These are phyloP conservation scores for Cryptosporidium meleagridis DNA, from an alignment of 169 alveolate genomes.

Conservation along the genomic window DNA sequence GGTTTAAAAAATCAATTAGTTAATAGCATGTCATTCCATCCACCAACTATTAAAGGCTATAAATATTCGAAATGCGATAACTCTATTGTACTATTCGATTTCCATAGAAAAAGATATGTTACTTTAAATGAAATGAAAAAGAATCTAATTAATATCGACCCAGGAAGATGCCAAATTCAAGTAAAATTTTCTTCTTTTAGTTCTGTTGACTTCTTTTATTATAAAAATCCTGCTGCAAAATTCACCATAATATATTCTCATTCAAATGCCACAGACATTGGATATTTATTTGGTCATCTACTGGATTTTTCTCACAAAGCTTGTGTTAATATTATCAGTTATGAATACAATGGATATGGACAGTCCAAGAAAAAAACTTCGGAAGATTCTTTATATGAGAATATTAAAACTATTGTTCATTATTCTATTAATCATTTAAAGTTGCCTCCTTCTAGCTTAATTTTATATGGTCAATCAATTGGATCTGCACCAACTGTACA, in stretches of 20 bases:
- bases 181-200: conserved; percentile 20
- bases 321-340: conserved; percentile 76
- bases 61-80: conserved; percentile 3
- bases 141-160: conserved; percentile 17
- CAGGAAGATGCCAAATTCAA: conserved; percentile 32
- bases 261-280: conserved; percentile 83
- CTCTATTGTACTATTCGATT: conserved; percentile 19
- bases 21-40: conserved; percentile 51
- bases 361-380: conserved; percentile 67
- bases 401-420: conserved; percentile 76
- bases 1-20: conserved; percentile 50
- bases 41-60: conserved; percentile 45
- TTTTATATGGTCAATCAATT: conserved; percentile 81
- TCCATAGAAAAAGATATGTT: conserved; percentile 26
- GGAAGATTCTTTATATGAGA: conserved; percentile 74
- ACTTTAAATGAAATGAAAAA: conserved; percentile 24
- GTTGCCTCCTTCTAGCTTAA: conserved; percentile 36
- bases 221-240: conserved; percentile 55
- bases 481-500: conserved; percentile 83
- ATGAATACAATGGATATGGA: conserved; percentile 84
- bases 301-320: conserved; percentile 75
- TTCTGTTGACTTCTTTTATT: conserved; percentile 22
- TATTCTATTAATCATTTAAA: conserved; percentile 34
- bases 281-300: conserved; percentile 76
- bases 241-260: conserved; percentile 81